These are phyloP conservation scores for Teunomyces cretensis DNA, from an alignment of 805 yeast genomes.

Conservation along the genomic window DNA sequence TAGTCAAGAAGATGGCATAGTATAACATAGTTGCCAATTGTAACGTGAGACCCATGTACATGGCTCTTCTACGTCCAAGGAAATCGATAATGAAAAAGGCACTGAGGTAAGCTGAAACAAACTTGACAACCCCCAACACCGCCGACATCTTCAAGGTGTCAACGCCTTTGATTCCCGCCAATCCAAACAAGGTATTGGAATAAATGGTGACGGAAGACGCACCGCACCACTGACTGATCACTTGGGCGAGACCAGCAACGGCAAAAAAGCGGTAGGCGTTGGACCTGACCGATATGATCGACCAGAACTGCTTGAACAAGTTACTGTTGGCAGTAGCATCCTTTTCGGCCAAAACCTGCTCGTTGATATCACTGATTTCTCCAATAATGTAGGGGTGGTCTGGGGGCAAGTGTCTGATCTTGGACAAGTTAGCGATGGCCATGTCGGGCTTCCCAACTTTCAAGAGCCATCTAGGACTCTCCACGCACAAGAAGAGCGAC, in stretches of 20 bases:
- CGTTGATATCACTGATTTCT: slow-evolving; percentile 23
- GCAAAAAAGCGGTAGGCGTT: slow-evolving; percentile 21
- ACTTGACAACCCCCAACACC: slow-evolving; percentile 23
- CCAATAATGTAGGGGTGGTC: slow-evolving; percentile 24
- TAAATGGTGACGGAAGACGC: slow-evolving; percentile 26
- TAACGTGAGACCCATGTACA: slow-evolving; percentile 20
- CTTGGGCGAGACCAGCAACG: slow-evolving; percentile 17
- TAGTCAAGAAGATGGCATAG: slow-evolving; percentile 20
- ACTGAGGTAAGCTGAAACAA: slow-evolving; percentile 19
- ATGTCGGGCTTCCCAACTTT: slow-evolving; percentile 17
- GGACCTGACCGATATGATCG: slow-evolving; percentile 17
- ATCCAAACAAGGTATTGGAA: slow-evolving; percentile 21
- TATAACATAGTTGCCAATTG: slow-evolving; percentile 17
- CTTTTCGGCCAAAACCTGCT: slow-evolving; percentile 18
- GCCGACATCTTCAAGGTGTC: slow-evolving; percentile 25
- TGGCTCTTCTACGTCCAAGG: slow-evolving; percentile 20
- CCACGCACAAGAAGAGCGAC: slow-evolving; percentile 19
- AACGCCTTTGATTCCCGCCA: slow-evolving; percentile 19
- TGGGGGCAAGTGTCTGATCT: slow-evolving; percentile 18
- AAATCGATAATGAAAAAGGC: slow-evolving; percentile 25
- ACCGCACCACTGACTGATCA: slow-evolving; percentile 26
- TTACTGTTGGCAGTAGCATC: slow-evolving; percentile 16
- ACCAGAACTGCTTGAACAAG: slow-evolving; percentile 13
- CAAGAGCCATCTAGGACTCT: slow-evolving; percentile 24
- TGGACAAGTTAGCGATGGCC: slow-evolving; percentile 19